Evolutionary conservation across 1,284 basidiomycete genomes (phyloP).

Genomic region (Cronartium ribicola): DNA sequence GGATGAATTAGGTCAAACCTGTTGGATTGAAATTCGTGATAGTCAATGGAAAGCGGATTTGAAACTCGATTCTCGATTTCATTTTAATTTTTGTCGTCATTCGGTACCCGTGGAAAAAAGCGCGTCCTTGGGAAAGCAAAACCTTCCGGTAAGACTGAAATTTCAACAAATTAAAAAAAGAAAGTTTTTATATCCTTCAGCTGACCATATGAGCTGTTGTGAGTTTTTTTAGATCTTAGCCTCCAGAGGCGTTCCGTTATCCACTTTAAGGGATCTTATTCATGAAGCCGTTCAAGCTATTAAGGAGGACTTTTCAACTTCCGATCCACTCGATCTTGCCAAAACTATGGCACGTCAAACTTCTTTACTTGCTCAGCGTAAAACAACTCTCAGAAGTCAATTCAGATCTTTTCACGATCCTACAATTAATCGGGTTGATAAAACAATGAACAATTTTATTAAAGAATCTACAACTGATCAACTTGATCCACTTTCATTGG

Average conservation of each 20-base stretch:
- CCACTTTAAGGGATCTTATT: background rate
- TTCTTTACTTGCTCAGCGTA: background rate
- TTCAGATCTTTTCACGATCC: slow-evolving; percentile 1
- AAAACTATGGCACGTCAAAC: background rate
- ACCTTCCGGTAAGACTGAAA: slow-evolving; percentile 19
- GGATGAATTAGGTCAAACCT: background rate
- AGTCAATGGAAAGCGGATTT: slow-evolving; percentile 37
- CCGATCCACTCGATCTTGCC: slow-evolving; percentile 8
- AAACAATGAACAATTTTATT: slow-evolving; percentile 6
- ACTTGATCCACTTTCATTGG: slow-evolving; percentile 4
- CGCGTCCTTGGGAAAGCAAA: slow-evolving; percentile 14
- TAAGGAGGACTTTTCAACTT: background rate
- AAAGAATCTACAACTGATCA: background rate
- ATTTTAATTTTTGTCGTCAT: slow-evolving; percentile 33
- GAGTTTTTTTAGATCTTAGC: slow-evolving; percentile 8
- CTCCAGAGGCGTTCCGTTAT: background rate
- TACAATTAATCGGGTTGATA: slow-evolving; percentile 1
- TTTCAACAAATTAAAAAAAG: too few species aligned
- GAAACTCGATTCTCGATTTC: background rate
- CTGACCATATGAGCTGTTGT: background rate
- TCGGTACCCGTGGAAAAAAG: background rate
- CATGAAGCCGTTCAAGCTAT: background rate
- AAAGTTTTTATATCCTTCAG: too few species aligned
- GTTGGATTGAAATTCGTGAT: slow-evolving; percentile 36
- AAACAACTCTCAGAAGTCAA: background rate